Evolutionary conservation across 768 basidiomycete species (phyloP).

Genomic region (Thelephora aurantiotincta): DNA sequence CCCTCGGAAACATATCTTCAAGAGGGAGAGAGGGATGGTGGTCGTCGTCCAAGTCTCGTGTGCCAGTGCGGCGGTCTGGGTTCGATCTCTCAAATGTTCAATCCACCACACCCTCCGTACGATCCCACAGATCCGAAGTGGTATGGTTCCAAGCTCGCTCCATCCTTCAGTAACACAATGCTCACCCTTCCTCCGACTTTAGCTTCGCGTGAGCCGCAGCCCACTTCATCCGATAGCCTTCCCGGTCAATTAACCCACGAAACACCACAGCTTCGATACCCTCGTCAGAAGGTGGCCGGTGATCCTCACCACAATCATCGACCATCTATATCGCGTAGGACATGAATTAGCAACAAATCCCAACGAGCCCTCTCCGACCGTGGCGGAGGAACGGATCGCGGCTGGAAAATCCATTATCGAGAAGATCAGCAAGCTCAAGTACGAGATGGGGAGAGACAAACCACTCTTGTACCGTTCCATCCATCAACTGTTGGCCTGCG

Average conservation of each 20-base stretch:
- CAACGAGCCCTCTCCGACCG: constrained; percentile 10
- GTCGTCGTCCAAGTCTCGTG: no score
- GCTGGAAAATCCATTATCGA: constrained; percentile 74
- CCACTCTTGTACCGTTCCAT: constrained; percentile 38
- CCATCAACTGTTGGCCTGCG: background rate
- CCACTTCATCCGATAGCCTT: background rate
- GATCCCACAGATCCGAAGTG: constrained; percentile 58
- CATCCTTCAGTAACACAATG: constrained; percentile 2
- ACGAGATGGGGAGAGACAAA: constrained; percentile 75
- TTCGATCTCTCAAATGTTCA: constrained; percentile 19
- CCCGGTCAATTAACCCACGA: background rate
- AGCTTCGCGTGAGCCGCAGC: constrained; percentile 48
- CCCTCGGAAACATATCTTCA: no score
- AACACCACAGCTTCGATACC: constrained; percentile 49
- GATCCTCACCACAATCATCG: constrained; percentile 72
- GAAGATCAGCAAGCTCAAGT: constrained; percentile 65
- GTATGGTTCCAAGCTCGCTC: constrained; percentile 22
- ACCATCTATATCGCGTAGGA: constrained; percentile 56
- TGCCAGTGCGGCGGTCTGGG: no score
- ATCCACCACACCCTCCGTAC: constrained; percentile 50
- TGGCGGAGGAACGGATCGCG: constrained; percentile 29
- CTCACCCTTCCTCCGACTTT: background rate
- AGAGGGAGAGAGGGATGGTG: no score
- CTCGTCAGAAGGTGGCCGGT: constrained; percentile 71
- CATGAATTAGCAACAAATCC: constrained; percentile 37